Base-by-base conservation (phyloP, 768 basidiomycete species). In the Boletus barrowsii region DNA sequence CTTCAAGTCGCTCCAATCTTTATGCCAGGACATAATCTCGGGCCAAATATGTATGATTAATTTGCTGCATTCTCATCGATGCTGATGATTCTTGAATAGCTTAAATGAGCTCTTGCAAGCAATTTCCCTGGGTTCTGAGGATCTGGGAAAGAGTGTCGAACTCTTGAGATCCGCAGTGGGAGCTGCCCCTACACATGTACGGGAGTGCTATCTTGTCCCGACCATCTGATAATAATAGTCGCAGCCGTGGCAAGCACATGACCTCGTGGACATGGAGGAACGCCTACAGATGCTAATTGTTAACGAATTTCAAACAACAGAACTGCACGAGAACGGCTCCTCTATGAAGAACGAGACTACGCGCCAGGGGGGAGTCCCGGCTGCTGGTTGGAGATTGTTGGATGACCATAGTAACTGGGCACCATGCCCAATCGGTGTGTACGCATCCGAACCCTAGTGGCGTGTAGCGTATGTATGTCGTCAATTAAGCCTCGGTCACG, bases 391-490 rank as follows among this genome's bases (percentile, higher is more conserved):
- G 87, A 73, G 73, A 47, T 51, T 75, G 40, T 69, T 84, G 13
- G 71, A 75, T 29, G 65, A 66, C 20, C 68, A 58, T 17, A 71
- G 70, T 15, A 67, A 68, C 36, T 90, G 89, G 89, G 76, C 72
- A 57, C 76, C 83, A 3, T 84, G 81, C 62, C 88, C 89, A 6
- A 84, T 91, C 42, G 89, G 89, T 10, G 75, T 87, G 47, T 79
- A 73, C 55, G 33, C 59, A 45, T 53, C 30, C 14, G 32, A 55
- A 42, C 26, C 43, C 22, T 49, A 48, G 33, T 57, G 41, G 24
- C 30, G 47, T 42, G 51, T 63, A 42, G 36, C 3, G 29, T 35
- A 35, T 35, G 26, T 26, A 26, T 26, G 29, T 42, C 15, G 26
- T 29, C 9, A 29, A 29, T 29, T 29, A 29, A 29, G n/a, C 44